Conservation (phyloP, 2,329 filamentous ascomycete species). For the Alternaria burnsii region DNA sequence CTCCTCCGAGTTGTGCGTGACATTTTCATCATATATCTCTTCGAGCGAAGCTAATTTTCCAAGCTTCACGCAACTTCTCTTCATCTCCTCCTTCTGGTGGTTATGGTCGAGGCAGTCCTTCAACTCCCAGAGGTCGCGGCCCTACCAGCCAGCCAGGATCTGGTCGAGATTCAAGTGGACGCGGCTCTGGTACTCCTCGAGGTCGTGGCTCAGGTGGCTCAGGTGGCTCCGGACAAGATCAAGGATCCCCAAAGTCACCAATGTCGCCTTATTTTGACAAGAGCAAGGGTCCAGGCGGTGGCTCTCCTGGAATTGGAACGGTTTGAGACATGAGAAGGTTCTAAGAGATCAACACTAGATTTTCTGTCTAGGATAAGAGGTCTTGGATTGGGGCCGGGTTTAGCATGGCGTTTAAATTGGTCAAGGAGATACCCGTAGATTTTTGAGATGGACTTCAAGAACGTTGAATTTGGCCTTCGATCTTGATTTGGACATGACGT, state of each 20-base stretch:
- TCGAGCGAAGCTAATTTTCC: not conserved
- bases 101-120: not conserved
- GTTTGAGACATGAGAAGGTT: not conserved
- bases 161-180: not conserved
- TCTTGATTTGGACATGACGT: not conserved
- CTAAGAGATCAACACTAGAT: not conserved
- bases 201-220: not conserved
- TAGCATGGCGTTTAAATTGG: not conserved
- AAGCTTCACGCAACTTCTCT: not conserved
- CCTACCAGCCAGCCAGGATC: not conserved
- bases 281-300: not conserved
- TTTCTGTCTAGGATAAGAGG: not conserved
- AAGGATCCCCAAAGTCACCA: not conserved
- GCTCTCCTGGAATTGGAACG: not conserved
- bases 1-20: not conserved
- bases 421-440: not conserved
- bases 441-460: not conserved
- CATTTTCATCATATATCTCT: not conserved
- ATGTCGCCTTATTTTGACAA: not conserved
- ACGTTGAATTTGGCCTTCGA: not conserved
- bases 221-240: not conserved
- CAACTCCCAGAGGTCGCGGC: not conserved
- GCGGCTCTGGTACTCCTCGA: not conserved
- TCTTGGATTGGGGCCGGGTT: not conserved
- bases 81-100: not conserved